Evolutionary conservation across 2,329 filamentous ascomycete species (phyloP).

Genomic region (Davidsoniella virescens): DNA sequence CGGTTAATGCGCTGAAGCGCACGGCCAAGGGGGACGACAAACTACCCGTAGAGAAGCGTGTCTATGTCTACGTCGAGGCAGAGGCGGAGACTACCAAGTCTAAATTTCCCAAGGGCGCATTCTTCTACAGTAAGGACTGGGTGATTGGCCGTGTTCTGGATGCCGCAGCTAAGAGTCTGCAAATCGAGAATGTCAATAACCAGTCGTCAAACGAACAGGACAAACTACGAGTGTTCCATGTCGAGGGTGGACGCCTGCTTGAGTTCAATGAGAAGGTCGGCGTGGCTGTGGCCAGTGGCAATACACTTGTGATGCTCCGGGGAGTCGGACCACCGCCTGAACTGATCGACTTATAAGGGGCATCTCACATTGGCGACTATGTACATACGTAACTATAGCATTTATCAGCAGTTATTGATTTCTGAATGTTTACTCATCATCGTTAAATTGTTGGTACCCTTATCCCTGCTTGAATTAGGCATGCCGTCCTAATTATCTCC

Average conservation of each 20-base stretch:
- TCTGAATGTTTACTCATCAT: no score
- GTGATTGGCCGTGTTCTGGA: conserved; percentile 75
- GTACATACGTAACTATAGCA: background rate
- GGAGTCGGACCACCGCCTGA: conserved; percentile 70
- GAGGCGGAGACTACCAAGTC: conserved; percentile 70
- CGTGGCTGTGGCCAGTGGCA: conserved; percentile 55
- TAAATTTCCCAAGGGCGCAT: conserved; percentile 67
- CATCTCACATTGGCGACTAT: background rate
- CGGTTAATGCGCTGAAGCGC: conserved; percentile 66
- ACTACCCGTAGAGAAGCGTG: conserved; percentile 61
- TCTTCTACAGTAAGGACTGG: conserved; percentile 74
- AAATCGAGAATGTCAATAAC: conserved; percentile 76
- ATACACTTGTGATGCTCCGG: conserved; percentile 76
- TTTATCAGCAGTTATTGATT: no score
- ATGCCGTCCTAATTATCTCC: no score
- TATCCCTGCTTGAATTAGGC: no score
- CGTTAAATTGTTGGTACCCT: no score
- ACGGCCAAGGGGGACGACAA: conserved; percentile 81
- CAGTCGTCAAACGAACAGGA: conserved; percentile 59
- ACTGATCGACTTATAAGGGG: conserved; percentile 33
- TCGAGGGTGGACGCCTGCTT: conserved; percentile 72
- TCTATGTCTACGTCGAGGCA: conserved; percentile 83
- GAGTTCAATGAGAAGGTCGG: conserved; percentile 83
- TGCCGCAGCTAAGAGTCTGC: conserved; percentile 56
- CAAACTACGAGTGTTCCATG: conserved; percentile 75